Base-by-base conservation (phyloP, 495 filamentous ascomycete genomes). In the Daldinia decipiens region DNA sequence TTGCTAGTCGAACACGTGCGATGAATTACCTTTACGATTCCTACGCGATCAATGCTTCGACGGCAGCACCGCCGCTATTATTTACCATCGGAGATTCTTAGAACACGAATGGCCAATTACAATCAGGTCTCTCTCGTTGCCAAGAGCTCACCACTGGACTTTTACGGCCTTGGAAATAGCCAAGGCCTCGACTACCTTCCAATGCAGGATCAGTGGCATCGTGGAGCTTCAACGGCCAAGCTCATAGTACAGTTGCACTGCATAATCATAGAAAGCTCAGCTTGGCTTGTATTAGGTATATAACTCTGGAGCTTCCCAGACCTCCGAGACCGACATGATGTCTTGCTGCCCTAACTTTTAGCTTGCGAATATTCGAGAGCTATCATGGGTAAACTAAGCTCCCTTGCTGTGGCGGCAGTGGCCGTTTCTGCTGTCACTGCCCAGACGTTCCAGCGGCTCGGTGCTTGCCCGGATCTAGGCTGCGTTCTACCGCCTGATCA, bases 401-500 rank as follows among this genome's bases (percentile, higher is more conserved):
- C 71, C 38, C 69, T 70, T 56, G 68, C 73, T 53, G 56, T 74
- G n/a, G 74, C 75, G 70, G 79, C 77, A 63, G 76, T 77, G 15
- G 75, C 75, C 43, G 64, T 79, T 40, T 75, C 72, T 53, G 74
- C 73, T 31, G 76, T 63, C 36, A 75, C 82, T 24, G 89, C 84
- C 34, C 91, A 93, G 79, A 91, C 89, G 17, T 91, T 86, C 77
- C 90, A 89, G 78, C 80, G 91, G 53, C 83, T 92, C 19, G 90
- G 91, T 57, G 85, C 85, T 19, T 93, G 91, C 73, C 91, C 90
- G 4, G 83, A 83, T 11, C 80, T 93, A n/a, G 91, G 91, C 63
- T 93, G 91, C 73, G 82, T 93, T 56, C 84, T 93, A 32, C 91
- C 91, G 13, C 91, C 91, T 0, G 91, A 93, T 71, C 90, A 92